A percentile compares a stretch with the other conserved stretches of the same genome.
These are phyloP conservation scores for Rosellinia necatrix DNA, from an alignment of 2,329 filamentous ascomycete species.

Conservation along the genomic window DNA sequence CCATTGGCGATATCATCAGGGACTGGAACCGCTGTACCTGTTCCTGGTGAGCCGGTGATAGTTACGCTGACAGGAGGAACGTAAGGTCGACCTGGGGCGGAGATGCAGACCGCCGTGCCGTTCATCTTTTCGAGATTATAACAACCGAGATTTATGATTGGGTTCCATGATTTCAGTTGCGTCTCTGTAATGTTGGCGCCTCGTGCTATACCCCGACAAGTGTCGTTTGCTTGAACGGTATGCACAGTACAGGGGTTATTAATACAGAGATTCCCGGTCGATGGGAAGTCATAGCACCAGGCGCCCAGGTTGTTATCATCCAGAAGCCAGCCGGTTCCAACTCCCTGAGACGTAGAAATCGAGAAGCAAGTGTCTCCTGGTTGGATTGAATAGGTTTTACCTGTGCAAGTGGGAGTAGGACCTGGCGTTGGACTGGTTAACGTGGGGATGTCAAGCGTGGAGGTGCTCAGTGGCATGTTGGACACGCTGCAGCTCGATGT, in stretches of 20 bases:
- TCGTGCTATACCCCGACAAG: conserved; percentile 18
- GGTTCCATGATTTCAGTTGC: conserved; percentile 35
- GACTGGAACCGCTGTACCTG: conserved; percentile 22
- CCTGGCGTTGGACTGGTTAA: neutral
- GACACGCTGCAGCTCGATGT: conserved; percentile 12
- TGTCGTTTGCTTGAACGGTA: neutral
- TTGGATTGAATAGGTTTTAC: conserved; percentile 12
- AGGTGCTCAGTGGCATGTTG: conserved; percentile 16
- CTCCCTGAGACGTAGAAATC: conserved; percentile 17
- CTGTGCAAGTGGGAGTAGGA: neutral
- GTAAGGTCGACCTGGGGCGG: conserved; percentile 10
- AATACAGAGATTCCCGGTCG: conserved; percentile 9
- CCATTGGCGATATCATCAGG: conserved; percentile 34
- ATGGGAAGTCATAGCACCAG: conserved; percentile 19
- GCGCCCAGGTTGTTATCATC: conserved; percentile 20
- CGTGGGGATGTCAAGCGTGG: neutral
- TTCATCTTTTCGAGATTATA: conserved; percentile 29
- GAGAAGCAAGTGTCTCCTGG: conserved; percentile 14
- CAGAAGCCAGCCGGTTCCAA: conserved; percentile 26
- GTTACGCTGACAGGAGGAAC: conserved; percentile 1
- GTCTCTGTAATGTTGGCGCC: conserved; percentile 25
- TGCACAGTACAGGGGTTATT: conserved; percentile 26
- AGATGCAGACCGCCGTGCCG: conserved; percentile 30
- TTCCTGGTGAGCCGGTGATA: neutral
- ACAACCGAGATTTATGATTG: conserved; percentile 28